Percentiles rank a stretch among this genome's conserved stretches.
phyloP scores from a whole-genome alignment of 148 eudicot genomes.

The Camellia lanceoleosa region DNA sequence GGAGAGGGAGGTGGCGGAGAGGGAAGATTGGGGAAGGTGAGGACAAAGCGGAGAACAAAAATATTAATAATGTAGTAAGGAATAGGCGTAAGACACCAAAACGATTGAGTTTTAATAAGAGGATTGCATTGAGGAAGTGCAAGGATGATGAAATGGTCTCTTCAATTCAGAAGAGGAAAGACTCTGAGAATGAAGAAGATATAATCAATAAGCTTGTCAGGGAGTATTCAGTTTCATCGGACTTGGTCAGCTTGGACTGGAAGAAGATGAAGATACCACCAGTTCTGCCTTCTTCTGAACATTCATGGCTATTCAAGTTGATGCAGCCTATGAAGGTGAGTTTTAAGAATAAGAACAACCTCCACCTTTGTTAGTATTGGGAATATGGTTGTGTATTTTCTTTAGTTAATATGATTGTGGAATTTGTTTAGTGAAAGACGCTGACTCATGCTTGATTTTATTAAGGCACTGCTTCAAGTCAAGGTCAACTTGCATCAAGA shows the following conservation, averaged over 20 bases:
- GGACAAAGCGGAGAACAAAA: constrained; percentile 30
- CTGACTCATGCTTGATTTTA: constrained; percentile 13
- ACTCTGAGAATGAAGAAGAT: constrained; percentile 43
- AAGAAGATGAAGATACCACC: constrained; percentile 96
- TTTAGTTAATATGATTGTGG: neutral
- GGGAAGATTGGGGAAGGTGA: constrained; percentile 31
- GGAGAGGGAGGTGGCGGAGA: constrained; percentile 38
- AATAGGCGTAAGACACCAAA: constrained; percentile 40
- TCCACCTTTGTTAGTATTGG: neutral
- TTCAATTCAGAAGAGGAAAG: constrained; percentile 28
- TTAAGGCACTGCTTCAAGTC: constrained; percentile 57
- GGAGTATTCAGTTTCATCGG: constrained; percentile 69
- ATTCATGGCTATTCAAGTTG: constrained; percentile 75
- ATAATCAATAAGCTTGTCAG: constrained; percentile 64
- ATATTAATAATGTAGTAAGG: constrained; percentile 44
- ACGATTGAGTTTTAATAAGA: constrained; percentile 68
- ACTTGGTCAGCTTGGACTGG: constrained; percentile 83
- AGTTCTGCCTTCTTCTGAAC: constrained; percentile 88
- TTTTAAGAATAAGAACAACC: neutral
- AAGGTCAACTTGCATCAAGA: constrained; percentile 59
- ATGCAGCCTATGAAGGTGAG: constrained; percentile 92
- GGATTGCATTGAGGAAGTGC: constrained; percentile 64
- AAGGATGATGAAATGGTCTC: constrained; percentile 41
- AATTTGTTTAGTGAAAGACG: neutral
- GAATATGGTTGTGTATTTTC: neutral